Base-by-base conservation (phyloP, 2,329 filamentous ascomycete species). In the Arthroderma sp. region DNA sequence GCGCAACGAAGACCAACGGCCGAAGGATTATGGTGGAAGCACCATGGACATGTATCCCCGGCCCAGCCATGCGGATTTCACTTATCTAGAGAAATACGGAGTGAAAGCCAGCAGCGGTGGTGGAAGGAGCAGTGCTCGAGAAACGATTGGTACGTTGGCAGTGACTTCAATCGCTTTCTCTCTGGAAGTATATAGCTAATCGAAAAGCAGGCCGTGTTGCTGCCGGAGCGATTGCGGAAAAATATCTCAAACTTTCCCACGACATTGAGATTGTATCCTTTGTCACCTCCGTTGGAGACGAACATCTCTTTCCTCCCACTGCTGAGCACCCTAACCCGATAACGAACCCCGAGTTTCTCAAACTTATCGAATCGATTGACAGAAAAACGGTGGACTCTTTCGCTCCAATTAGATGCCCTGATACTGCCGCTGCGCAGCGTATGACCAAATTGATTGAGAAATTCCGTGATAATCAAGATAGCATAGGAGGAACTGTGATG, bases 41-140 rank as follows among this genome's bases (percentile, higher is more conserved):
- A 94, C 88, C 29, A 95, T 95, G 78, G 85, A 96, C 65, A 69
- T 80, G 50, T 96, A 83, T 73, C 91, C 91, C 4, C 77, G 91
- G 42, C 91, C 89, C 32, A 86, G 80, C 61, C 91, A 96, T 67
- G 89, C 91, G 48, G 89, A 96, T 67, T 95, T 83, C 78, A 96
- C 91, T 49, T 96, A 96, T 68, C 74, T 94, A 49, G 85, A 94
- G 65, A 96, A 96, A 70, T 98, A 98, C 64, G 89, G 89, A 46
- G 80, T 93, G 55, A 93, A 93, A 71, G 87, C 91, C 33, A 85
- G 79, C 61, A 87, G 81, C 49, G 89, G 91, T 47, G 89, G 91
- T 55, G 89, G 91, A 44, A 77, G 91, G 50, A 88, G 83, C 61
- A 88, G 82, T 61, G 91, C 91, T n/a, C 74, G 89, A 52, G 89